Conservation (phyloP, 352 stramenopile species). For the Pythium insidiosum region DNA sequence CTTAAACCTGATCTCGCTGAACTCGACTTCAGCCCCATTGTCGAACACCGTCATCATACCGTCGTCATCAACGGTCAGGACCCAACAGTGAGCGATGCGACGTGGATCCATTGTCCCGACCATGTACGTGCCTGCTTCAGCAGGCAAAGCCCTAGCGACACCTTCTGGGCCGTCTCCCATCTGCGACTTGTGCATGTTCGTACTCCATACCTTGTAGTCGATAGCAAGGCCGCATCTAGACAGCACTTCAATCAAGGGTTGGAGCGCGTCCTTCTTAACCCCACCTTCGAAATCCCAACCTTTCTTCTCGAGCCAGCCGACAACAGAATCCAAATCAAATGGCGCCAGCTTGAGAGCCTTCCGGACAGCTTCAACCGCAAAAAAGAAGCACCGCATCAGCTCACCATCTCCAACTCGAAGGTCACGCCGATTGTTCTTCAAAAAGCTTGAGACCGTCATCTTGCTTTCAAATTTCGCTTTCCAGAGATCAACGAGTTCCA, state of each 20-base stretch:
- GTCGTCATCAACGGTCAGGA: conserved; percentile 1
- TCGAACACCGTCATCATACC: conserved; percentile 3
- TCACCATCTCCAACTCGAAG: conserved; percentile 1
- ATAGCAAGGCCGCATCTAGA: neutral
- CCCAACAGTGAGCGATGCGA: neutral
- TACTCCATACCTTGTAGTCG: neutral
- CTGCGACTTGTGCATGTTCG: conserved; percentile 3
- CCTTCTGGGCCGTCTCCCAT: too few species aligned
- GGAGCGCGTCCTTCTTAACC: neutral
- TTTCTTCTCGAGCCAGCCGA: too few species aligned
- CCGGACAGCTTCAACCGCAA: conserved; percentile 1
- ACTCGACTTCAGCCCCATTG: neutral
- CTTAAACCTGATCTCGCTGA: neutral
- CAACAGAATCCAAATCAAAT: neutral
- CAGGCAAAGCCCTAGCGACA: too few species aligned
- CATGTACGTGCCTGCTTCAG: too few species aligned
- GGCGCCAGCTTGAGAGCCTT: neutral
- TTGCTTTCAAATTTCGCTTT: neutral
- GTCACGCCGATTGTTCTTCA: neutral
- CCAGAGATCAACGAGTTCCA: conserved; percentile 1
- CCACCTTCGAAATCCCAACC: neutral
- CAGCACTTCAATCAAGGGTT: neutral
- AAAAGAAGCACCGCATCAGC: conserved; percentile 4
- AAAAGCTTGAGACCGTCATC: too few species aligned
- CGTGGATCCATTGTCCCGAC: conserved; percentile 2